These are phyloP conservation scores for Tetragonia tetragonoides DNA, from an alignment of 148 eudicot species.

Conservation along the genomic window DNA sequence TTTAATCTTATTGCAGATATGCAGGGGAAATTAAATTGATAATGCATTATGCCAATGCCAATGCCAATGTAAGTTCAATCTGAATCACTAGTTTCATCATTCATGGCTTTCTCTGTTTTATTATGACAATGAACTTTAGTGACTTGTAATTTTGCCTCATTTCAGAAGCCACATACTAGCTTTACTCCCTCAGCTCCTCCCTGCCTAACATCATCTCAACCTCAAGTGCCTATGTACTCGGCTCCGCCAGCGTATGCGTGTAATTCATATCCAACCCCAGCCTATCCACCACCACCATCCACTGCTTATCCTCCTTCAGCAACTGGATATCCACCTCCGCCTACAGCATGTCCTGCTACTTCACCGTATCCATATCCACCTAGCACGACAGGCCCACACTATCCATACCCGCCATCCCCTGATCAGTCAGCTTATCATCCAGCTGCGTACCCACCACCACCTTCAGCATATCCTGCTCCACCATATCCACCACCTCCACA, in stretches of 20 bases:
- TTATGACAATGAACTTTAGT: neutral
- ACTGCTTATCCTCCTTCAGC: conserved; percentile 27
- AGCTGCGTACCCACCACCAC: conserved; percentile 38
- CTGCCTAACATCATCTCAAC: conserved; percentile 35
- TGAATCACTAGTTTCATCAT: neutral
- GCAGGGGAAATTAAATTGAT: conserved; percentile 93
- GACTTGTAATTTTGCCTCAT: conserved; percentile 5
- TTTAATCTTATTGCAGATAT: conserved; percentile 42
- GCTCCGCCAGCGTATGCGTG: conserved; percentile 37
- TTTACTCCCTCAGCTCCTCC: conserved; percentile 63
- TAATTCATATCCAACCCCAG: conserved; percentile 18
- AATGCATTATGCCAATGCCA: conserved; percentile 62
- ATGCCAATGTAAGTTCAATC: conserved; percentile 50
- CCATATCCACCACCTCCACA: conserved; percentile 25
- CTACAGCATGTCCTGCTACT: conserved; percentile 31
- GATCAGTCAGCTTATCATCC: conserved; percentile 29
- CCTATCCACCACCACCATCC: conserved; percentile 33
- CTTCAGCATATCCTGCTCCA: conserved; percentile 40
- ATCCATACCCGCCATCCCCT: conserved; percentile 41
- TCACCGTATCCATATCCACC: conserved; percentile 46
- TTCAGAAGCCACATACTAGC: conserved; percentile 54
- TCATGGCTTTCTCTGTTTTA: neutral
- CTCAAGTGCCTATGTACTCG: conserved; percentile 44
- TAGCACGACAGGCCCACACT: conserved; percentile 37
- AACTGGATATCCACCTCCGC: conserved; percentile 26